These are phyloP conservation scores for Mesotaenium endlicherianum DNA, from an alignment of 139 green algal genomes.

Conservation along the genomic window DNA sequence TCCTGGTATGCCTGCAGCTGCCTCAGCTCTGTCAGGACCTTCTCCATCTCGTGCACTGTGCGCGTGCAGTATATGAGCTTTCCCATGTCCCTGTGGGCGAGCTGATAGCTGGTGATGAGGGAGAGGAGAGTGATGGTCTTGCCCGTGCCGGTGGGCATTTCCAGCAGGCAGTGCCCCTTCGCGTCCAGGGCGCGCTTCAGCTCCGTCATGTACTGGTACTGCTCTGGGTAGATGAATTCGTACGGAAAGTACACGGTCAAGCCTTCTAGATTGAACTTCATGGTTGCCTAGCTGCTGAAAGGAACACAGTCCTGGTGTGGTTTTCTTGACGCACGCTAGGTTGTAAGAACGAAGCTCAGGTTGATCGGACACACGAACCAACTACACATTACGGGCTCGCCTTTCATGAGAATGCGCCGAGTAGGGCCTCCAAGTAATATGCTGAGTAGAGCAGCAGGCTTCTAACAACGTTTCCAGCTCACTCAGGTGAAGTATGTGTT, in stretches of 20 bases:
- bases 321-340: too few species aligned
- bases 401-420: too few species aligned
- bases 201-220: constrained; percentile 97
- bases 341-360: too few species aligned
- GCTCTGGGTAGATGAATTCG: constrained; percentile 94
- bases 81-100: constrained; percentile 87
- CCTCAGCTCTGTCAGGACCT: constrained; percentile 71
- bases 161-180: constrained; percentile 91
- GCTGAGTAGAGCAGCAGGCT: too few species aligned
- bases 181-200: constrained; percentile 94
- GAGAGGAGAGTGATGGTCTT: constrained; percentile 99
- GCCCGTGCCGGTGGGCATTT: constrained; percentile 99
- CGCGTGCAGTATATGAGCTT: constrained; percentile 99
- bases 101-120: constrained; percentile 97
- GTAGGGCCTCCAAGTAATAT: too few species aligned
- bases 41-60: constrained; percentile 99
- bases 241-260: constrained; percentile 96
- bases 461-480: too few species aligned
- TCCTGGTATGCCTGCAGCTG: constrained; percentile 83
- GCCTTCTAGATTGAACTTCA: constrained; percentile 88
- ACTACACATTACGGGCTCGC: too few species aligned
- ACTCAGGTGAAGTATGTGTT: too few species aligned
- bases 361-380: too few species aligned
- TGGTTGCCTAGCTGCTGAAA: too few species aligned
- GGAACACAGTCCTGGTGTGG: too few species aligned